A percentile compares a stretch with the other conserved stretches of the same genome.
Evolutionary conservation across 2,329 filamentous ascomycete species (phyloP).

Genomic region (Fusarium humuli): DNA sequence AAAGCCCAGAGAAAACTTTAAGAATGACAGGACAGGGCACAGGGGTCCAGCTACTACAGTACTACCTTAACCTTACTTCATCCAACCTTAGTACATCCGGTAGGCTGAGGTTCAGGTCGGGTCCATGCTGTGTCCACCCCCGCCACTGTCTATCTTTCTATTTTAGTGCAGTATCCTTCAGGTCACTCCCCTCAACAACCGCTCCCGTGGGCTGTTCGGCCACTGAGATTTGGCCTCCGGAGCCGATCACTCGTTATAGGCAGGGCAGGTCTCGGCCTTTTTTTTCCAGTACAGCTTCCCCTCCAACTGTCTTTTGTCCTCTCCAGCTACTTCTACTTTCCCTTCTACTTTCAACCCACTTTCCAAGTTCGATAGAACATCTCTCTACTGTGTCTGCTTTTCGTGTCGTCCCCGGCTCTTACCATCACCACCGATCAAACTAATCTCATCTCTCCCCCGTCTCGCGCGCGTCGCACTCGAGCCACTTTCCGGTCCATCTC

Average conservation of each 20-base stretch:
- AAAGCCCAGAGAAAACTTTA: conserved; percentile 4
- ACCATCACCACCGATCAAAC: neutral
- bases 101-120: conserved; percentile 5
- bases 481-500: conserved; percentile 28
- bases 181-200: conserved; percentile 34
- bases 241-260: conserved; percentile 15
- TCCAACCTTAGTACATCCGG: conserved; percentile 6
- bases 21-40: conserved; percentile 32
- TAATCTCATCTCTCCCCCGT: conserved; percentile 15
- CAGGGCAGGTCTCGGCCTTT: conserved; percentile 29
- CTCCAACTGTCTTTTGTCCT: conserved; percentile 24
- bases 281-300: conserved; percentile 35
- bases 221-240: conserved; percentile 31
- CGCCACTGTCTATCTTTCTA: conserved; percentile 45
- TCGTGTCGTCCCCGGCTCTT: conserved; percentile 2
- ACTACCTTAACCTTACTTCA: conserved; percentile 17
- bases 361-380: neutral
- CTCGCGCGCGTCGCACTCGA: conserved; percentile 34
- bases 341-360: conserved; percentile 3
- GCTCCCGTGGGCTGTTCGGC: conserved; percentile 30
- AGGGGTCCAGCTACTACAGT: conserved; percentile 22
- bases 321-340: conserved; percentile 14
- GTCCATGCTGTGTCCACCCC: conserved; percentile 47
- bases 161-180: conserved; percentile 30
- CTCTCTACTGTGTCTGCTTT: neutral